Evolutionary conservation across 371 early-diverging fungal species (phyloP).

Genomic region (Actinomucor elegans): DNA sequence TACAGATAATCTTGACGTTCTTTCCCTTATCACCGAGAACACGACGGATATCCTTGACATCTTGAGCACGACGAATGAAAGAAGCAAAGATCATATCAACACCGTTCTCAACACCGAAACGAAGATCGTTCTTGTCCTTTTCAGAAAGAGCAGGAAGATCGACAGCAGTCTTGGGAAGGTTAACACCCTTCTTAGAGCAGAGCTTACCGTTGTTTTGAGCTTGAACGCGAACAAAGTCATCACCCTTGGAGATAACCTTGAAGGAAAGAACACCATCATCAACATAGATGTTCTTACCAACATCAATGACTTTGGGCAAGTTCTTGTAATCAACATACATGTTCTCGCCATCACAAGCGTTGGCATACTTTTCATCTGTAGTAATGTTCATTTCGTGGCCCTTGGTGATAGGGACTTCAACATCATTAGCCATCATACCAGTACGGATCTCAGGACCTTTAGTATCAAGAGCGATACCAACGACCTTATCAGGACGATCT

Average conservation of each 20-base stretch:
- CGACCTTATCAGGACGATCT: slow-evolving; percentile 35
- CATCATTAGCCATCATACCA: slow-evolving; percentile 67
- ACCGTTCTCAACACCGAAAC: slow-evolving; percentile 87
- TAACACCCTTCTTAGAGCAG: slow-evolving; percentile 82
- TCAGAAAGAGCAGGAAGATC: slow-evolving; percentile 89
- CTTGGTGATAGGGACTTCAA: slow-evolving; percentile 58
- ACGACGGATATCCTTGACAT: slow-evolving; percentile 83
- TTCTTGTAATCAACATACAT: slow-evolving; percentile 87
- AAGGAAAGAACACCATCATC: slow-evolving; percentile 84
- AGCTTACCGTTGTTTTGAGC: slow-evolving; percentile 73
- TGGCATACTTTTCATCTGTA: slow-evolving; percentile 66
- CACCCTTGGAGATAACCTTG: slow-evolving; percentile 65
- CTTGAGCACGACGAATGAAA: slow-evolving; percentile 88
- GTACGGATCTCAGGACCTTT: slow-evolving; percentile 89
- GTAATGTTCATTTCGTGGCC: slow-evolving; percentile 79
- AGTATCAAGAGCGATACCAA: slow-evolving; percentile 86
- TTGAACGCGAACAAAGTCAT: slow-evolving; percentile 61
- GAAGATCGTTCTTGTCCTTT: slow-evolving; percentile 88
- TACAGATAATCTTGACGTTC: slow-evolving; percentile 89
- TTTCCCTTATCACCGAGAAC: slow-evolving; percentile 74
- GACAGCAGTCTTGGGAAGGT: slow-evolving; percentile 78
- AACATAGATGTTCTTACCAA: slow-evolving; percentile 82
- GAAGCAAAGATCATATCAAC: slow-evolving; percentile 97
- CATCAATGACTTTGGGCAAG: slow-evolving; percentile 71
- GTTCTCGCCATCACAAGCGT: slow-evolving; percentile 64